Base-by-base conservation (phyloP, 331 rosid species). In the Telfairia occidentalis region DNA sequence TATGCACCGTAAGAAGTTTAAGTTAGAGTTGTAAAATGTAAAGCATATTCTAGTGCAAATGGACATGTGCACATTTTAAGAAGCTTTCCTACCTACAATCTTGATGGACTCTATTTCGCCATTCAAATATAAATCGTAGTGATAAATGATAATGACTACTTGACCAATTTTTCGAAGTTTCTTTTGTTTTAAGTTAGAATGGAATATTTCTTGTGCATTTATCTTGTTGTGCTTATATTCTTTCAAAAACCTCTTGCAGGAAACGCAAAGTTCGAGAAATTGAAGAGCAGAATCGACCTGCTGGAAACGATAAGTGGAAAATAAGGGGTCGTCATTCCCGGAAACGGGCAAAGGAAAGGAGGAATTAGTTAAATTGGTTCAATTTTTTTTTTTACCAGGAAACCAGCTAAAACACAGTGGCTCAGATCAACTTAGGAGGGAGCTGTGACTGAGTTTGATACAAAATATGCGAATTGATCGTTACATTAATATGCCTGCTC, bases 291-390 rank as follows among this genome's bases (percentile, higher is more conserved):
- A 88, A 81, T 57, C 89, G 52, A 77, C 88, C 96, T 0, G 90
- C n/a, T 42, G 89, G 92, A 26, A 90, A 89, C 78, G 83, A 82
- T 3, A 92, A 88, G 35, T 92, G 97, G 96, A 92, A 90, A 85
- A 90, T 76, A 32, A 82, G 81, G 66, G 88, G 92, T 52, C 73
- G 57, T 38, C 77, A 74, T 57, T 73, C 96, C 16, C 65, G 61
- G 67, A 90, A 84, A 78, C 85, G 91, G 16, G 92, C 96, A n/a
- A 92, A 92, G 78, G 87, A 87, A 76, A 87, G 89, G 83, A 78
- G 96, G 46, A 79, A 28, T n/a, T 78, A 54, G 67, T 23, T 3
- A 11, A 29, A 42, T 3, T 70, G 2, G 9, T 38, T 43, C 58
- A 8, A 26, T 24, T 2, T 69, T 69, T 24, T 2, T 69, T 69